These are phyloP conservation scores for Boletus vermiculosoides DNA, from an alignment of 768 basidiomycete genomes.

Conservation along the genomic window DNA sequence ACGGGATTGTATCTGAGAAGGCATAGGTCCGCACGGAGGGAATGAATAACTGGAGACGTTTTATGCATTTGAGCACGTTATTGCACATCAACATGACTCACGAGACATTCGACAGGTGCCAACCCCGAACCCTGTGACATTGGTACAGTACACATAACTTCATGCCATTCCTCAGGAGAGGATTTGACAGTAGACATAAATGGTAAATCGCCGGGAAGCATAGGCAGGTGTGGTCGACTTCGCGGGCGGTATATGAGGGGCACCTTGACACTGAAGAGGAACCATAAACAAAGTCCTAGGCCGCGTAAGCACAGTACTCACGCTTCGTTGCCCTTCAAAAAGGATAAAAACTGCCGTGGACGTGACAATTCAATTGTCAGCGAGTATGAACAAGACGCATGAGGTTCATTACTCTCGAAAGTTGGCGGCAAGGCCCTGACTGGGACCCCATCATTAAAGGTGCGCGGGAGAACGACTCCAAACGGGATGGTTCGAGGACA, in stretches of 20 bases:
- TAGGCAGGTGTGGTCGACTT: conserved; percentile 54
- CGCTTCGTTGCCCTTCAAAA: conserved; percentile 49
- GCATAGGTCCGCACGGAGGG: conserved; percentile 56
- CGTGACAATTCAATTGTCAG: conserved; percentile 44
- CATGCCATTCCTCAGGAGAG: conserved; percentile 64
- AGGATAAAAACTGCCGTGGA: conserved; percentile 38
- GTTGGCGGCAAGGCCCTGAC: conserved; percentile 49
- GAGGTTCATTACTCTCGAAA: conserved; percentile 30
- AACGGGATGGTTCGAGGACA: conserved; percentile 44
- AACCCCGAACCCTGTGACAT: conserved; percentile 35
- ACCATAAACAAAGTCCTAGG: not conserved
- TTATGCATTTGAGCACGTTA: not conserved
- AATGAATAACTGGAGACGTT: conserved; percentile 50
- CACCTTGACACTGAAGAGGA: conserved; percentile 40
- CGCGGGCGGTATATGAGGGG: conserved; percentile 55
- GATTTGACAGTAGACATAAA: conserved; percentile 61
- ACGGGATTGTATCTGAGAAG: conserved; percentile 55
- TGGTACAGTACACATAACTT: conserved; percentile 46
- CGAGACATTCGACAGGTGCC: conserved; percentile 49
- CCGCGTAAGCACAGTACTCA: conserved; percentile 23
- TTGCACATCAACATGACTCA: conserved; percentile 31
- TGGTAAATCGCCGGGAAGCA: conserved; percentile 40
- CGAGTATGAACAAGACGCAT: conserved; percentile 43
- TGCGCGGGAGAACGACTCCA: conserved; percentile 43
- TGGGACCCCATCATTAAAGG: conserved; percentile 37